Conservation (phyloP, 176 grass and related monocot species). For the Triticum turgidum region DNA sequence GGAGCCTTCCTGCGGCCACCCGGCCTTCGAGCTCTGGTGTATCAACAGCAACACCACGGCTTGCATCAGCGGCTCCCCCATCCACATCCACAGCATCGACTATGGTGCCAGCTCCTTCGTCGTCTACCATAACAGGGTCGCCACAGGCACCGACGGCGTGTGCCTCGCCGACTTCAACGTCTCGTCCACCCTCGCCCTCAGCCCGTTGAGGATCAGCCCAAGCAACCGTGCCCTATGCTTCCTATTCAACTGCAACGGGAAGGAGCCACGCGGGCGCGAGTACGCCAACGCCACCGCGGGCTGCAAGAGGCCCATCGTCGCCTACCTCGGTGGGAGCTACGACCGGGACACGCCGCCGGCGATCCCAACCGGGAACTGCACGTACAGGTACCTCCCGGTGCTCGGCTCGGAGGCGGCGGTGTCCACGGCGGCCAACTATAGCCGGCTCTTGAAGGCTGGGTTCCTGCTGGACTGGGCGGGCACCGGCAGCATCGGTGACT, state of each 20-base stretch:
- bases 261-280: neutral
- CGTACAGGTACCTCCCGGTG: slow-evolving; percentile 21
- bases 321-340: neutral
- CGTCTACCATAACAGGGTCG: no score
- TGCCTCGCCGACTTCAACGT: slow-evolving; percentile 38
- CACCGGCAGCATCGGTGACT: neutral
- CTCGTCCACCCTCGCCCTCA: slow-evolving; percentile 27
- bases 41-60: no score
- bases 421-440: slow-evolving; percentile 26
- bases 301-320: accelerated
- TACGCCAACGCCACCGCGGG: neutral
- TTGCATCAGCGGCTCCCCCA: no score
- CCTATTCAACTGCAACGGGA: slow-evolving; percentile 32
- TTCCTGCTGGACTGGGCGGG: slow-evolving; percentile 41
- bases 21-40: no score
- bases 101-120: no score
- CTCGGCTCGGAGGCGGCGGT: neutral
- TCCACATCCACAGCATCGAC: no score
- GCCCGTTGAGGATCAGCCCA: neutral
- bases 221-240: slow-evolving; percentile 43
- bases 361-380: neutral
- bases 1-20: no score
- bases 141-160: neutral
- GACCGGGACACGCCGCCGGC: neutral
- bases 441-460: slow-evolving; percentile 20